Base-by-base conservation (phyloP, 441 rosid species). In the Adansonia gregorii region DNA sequence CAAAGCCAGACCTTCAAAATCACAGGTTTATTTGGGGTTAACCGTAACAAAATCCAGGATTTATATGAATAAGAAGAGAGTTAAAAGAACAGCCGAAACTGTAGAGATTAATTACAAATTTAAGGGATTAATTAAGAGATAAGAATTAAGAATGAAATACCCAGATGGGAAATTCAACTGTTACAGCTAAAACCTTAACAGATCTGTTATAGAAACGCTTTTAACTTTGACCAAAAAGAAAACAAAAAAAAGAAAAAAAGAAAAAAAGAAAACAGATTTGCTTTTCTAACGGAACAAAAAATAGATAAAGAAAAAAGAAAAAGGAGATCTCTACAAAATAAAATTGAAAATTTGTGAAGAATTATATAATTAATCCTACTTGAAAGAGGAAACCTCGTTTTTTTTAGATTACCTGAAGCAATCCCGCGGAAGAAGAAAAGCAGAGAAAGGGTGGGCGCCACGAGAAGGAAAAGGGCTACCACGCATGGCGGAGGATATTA, bases 391-490 rank as follows among this genome's bases (percentile, higher is more conserved):
- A 24, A 11, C 5, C 24, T 12, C 20, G 39, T 1, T 17, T 17
- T 3, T 17, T 45, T 45, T 6, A 46, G 56, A 12, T 49, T 52
- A 82, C 86, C 85, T 78, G 80, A 82, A 67, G 72, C 63, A 80
- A 69, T 77, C 79, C 83, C 77, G 19, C 0, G 73, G 54, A 67
- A 75, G 55, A 82, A 75, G 4, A 78, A 56, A 72, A 74, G 68
- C 17, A n/a, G 67, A 66, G 76, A 75, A 8, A 2, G 52, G 72
- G 71, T 51, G 72, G 78, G 65, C 65, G 88, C 83, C 90, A 83
- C 87, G 76, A 64, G 7, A 35, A 10, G 66, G 31, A 11, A 60
- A 20, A 4, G 11, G 39, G 12, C 2, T 19, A 11, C 12, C 63
- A 0, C 24, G 3, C 11, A 8, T 6, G 4, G 66, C 5, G 66